Evolutionary conservation across 2,329 filamentous ascomycete genomes (phyloP), one percentile per base, ranked within the genome.

Genomic region (Cercospora sojina): DNA sequence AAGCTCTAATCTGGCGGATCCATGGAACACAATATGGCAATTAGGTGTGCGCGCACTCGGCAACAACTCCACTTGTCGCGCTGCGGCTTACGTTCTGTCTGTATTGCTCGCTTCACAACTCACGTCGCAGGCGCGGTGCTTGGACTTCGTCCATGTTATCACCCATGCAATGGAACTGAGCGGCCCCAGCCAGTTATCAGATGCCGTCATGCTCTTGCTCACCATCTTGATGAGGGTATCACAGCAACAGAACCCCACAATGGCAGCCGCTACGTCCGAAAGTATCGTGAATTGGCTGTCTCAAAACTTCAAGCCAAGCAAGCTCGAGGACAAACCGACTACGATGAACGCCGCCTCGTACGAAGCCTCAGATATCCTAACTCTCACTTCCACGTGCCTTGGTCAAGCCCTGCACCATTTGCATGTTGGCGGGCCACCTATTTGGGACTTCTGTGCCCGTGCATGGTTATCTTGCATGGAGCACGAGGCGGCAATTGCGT

Each of bases 241-340:
- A 61, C 88, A 90, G 70, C 84, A 86, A 29, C 85, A 89, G 72
- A 87, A 90, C 53, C 90, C 91, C 1, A 89, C 86, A 65, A 86
- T 87, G 38, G 91, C 87, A 70, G 86, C 88, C 71, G 83, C 83
- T 43, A 90, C 88, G 3, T 88, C 87, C 41, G 90, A 88, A 69
- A 87, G 91, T 72, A 85, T 95, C 38, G 86, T 95, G 64, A 85
- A 88, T 72, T 99, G 95, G 95, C 78, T 95, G 1, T 88, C 93
- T 72, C 85, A 88, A 35, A 89, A 86, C 73, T 99, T 94, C 93
- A 88, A 88, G 70, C 90, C 93, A 70, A 88, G 78, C 72, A 79
- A 78, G 3, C 80, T 84, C 69, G 79, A 82, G 18, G 92, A 96
- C 73, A 81, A 86, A 64, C 80, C 83, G 4, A 91, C 90, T 77